These are phyloP conservation scores for Apium graveolens DNA, from an alignment of 129 eudicot species.

Conservation along the genomic window DNA sequence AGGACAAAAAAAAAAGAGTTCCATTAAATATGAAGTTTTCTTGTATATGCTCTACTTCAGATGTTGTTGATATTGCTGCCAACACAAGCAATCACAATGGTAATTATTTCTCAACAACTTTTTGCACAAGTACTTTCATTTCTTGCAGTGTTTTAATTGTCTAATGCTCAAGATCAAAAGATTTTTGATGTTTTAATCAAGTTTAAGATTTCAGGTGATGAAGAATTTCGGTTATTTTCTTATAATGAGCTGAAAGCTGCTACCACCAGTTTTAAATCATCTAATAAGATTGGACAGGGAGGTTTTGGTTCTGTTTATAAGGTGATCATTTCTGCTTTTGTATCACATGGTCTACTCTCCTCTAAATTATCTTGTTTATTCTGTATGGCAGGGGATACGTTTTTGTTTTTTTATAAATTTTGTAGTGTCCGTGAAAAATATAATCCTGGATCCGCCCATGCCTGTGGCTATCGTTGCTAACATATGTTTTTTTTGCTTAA, in stretches of 20 bases:
- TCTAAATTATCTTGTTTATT: background rate
- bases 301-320: constrained; percentile 67
- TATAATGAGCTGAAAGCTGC: constrained; percentile 56
- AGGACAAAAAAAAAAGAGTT: background rate
- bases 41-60: constrained; percentile 34
- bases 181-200: constrained; percentile 1
- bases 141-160: background rate
- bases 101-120: constrained; percentile 7
- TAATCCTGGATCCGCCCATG: no score
- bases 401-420: no score
- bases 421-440: no score
- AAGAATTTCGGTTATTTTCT: constrained; percentile 45
- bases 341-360: background rate
- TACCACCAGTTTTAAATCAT: constrained; percentile 41
- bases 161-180: background rate
- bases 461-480: background rate
- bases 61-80: constrained; percentile 12
- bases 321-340: constrained; percentile 19
- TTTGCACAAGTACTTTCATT: background rate
- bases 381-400: no score
- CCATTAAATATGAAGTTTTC: constrained; percentile 22
- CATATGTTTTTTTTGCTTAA: background rate
- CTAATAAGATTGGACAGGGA: constrained; percentile 68
- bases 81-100: constrained; percentile 19
- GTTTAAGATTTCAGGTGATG: constrained; percentile 34